These are phyloP conservation scores for Candida ovalis DNA, from an alignment of 805 yeast genomes.

Conservation along the genomic window DNA sequence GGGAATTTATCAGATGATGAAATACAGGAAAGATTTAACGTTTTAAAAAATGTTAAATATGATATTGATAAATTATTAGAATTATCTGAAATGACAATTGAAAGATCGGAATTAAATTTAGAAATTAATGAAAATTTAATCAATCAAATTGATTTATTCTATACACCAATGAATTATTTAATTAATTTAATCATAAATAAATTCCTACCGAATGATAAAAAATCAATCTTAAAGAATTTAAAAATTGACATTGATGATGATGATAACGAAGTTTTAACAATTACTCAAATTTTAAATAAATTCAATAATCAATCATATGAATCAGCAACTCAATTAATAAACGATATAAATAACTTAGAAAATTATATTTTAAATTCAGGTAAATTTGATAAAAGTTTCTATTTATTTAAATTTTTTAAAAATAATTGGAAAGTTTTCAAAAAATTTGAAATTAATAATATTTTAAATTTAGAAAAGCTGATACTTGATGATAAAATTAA, in stretches of 20 bases:
- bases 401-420: constrained; percentile 15
- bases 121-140: constrained; percentile 20
- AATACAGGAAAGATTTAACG: constrained; percentile 35
- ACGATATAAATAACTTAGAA: constrained; percentile 32
- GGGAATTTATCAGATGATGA: constrained; percentile 38
- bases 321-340: constrained; percentile 24
- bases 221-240: constrained; percentile 15
- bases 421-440: constrained; percentile 16
- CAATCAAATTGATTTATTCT: constrained; percentile 24
- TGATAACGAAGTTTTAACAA: constrained; percentile 9
- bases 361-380: constrained; percentile 12
- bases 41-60: constrained; percentile 34
- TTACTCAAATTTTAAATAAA: constrained; percentile 26
- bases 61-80: constrained; percentile 40
- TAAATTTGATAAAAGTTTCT: constrained; percentile 6
- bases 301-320: constrained; percentile 27
- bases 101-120: constrained; percentile 30
- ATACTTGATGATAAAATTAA: constrained; percentile 6
- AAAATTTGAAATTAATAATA: constrained; percentile 6
- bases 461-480: constrained; percentile 8
- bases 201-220: constrained; percentile 22
- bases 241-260: not conserved
- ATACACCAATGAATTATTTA: constrained; percentile 31
- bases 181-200: constrained; percentile 11
- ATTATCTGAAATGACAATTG: constrained; percentile 30